Conservation (phyloP, 2,329 filamentous ascomycete genomes). For the Aspergillus novoparasiticus region DNA sequence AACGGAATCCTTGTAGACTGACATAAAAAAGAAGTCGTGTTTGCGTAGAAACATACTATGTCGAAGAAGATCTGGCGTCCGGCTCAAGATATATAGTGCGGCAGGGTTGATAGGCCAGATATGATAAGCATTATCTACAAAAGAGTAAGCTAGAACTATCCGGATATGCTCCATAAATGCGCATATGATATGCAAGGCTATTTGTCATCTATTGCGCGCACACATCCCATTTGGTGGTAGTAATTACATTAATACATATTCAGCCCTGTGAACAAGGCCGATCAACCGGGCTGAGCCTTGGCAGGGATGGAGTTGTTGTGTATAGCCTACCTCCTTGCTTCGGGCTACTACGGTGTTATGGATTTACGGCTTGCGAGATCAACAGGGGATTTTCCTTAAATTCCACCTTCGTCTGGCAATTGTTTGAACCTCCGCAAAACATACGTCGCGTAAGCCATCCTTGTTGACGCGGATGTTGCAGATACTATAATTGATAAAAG, state of each 20-base stretch:
- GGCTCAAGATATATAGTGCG: too few relatives aligned
- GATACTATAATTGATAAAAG: not conserved
- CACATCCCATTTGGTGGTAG: too few relatives aligned
- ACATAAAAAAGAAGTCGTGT: too few relatives aligned
- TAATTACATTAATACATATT: not conserved
- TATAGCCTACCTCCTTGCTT: not conserved
- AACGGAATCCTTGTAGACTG: not conserved
- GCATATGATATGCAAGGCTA: not conserved
- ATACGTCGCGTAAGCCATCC: not conserved
- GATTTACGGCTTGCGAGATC: not conserved
- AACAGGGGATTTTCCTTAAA: not conserved
- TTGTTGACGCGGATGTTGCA: not conserved
- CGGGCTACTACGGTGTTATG: not conserved
- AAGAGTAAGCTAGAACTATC: not conserved
- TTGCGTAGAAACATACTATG: too few relatives aligned
- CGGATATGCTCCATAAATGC: not conserved
- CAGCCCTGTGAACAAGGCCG: not conserved
- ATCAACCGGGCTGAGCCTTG: not conserved
- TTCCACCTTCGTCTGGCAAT: not conserved
- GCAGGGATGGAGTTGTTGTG: not conserved
- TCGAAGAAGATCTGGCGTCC: fast-evolving
- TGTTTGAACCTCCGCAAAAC: not conserved
- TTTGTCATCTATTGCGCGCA: not conserved
- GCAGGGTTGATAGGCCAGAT: too few relatives aligned
- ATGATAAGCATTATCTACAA: not conserved